Evolutionary conservation across 768 basidiomycete species (phyloP).

Genomic region (Russula compacta): DNA sequence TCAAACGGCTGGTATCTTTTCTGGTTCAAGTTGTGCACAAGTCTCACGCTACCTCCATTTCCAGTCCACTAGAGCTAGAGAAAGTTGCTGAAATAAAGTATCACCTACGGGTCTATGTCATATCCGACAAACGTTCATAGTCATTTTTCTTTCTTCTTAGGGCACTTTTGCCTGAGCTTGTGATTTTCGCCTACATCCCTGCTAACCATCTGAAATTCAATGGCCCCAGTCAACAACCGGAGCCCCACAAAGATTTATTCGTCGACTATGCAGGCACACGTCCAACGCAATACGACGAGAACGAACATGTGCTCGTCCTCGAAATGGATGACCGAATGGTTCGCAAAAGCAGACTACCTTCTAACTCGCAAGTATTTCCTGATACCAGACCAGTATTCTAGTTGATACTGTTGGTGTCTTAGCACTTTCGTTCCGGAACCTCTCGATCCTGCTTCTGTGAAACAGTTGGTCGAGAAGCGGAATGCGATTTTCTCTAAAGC

Average conservation of each 20-base stretch:
- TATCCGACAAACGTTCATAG: background rate
- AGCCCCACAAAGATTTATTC: background rate
- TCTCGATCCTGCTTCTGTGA: slow-evolving; percentile 11
- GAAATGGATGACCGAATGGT: slow-evolving; percentile 40
- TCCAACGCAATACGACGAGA: slow-evolving; percentile 28
- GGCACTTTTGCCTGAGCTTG: slow-evolving; percentile 70
- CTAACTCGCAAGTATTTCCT: slow-evolving; percentile 5
- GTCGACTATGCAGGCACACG: slow-evolving; percentile 12
- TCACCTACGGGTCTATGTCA: background rate
- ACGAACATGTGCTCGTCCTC: slow-evolving; percentile 42
- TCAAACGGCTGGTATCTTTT: slow-evolving; percentile 51
- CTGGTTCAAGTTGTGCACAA: background rate
- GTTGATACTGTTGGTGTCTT: background rate
- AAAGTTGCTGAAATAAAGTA: slow-evolving; percentile 82
- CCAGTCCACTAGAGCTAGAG: slow-evolving; percentile 67
- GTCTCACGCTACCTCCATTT: background rate
- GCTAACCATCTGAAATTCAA: slow-evolving; percentile 51
- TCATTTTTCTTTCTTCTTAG: slow-evolving; percentile 29
- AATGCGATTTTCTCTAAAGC: slow-evolving; percentile 32
- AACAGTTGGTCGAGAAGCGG: slow-evolving; percentile 12
- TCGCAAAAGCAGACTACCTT: background rate
- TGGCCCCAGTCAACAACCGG: slow-evolving; percentile 35
- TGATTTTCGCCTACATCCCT: slow-evolving; percentile 78
- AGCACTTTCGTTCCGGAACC: slow-evolving; percentile 13
- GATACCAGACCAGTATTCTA: background rate